phyloP scores from a whole-genome alignment of 2,329 filamentous ascomycete genomes.

The Trichothecium sympodiale region DNA sequence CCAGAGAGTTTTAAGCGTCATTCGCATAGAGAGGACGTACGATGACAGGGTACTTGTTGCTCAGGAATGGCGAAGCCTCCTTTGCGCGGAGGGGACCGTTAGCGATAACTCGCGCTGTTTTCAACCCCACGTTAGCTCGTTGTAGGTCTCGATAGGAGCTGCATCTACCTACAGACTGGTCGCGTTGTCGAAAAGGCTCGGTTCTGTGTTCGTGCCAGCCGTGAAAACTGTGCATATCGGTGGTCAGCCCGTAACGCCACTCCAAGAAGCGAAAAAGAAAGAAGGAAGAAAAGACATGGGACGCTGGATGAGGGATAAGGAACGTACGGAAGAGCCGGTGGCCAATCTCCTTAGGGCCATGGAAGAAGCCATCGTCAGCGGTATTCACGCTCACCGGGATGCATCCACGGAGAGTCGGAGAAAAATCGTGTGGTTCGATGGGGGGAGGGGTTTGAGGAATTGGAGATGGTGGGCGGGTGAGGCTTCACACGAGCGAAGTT shows the following conservation, averaged over 20 bases:
- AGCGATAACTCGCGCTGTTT: slow-evolving; percentile 71
- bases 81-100: slow-evolving; percentile 82
- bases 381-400: slow-evolving; percentile 15
- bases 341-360: slow-evolving; percentile 53
- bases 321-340: slow-evolving; percentile 44
- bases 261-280: background rate
- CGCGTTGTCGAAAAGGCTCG: slow-evolving; percentile 82
- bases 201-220: slow-evolving; percentile 50
- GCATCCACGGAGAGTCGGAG: slow-evolving; percentile 16
- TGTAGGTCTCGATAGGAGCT: slow-evolving; percentile 7
- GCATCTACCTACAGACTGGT: slow-evolving; percentile 52
- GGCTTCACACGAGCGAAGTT: background rate
- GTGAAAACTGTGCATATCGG: slow-evolving; percentile 44
- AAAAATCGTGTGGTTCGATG: slow-evolving; percentile 9
- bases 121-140: slow-evolving; percentile 2
- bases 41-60: slow-evolving; percentile 88
- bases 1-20: slow-evolving; percentile 1
- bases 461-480: slow-evolving; percentile 11
- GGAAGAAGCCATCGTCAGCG: slow-evolving; percentile 45
- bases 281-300: slow-evolving; percentile 6
- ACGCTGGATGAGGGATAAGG: slow-evolving; percentile 7
- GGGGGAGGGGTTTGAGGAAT: background rate
- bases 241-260: slow-evolving; percentile 5
- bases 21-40: slow-evolving; percentile 41
- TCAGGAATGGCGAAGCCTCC: slow-evolving; percentile 80